Evolutionary conservation across 1,284 basidiomycete genomes (phyloP).

Genomic region (Tylopilus orsonianus): DNA sequence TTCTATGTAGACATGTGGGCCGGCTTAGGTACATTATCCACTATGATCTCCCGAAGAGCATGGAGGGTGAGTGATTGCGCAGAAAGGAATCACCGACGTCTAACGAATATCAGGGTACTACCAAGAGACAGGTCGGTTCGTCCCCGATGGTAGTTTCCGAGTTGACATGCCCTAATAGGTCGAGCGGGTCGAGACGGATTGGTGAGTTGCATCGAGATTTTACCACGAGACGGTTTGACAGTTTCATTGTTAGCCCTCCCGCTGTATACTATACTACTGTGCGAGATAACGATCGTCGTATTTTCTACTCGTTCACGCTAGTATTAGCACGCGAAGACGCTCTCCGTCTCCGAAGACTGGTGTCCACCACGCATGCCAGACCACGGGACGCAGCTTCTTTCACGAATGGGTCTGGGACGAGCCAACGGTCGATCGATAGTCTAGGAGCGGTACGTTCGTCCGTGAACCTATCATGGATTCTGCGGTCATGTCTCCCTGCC

Average conservation of each 20-base stretch:
- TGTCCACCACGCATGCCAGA: constrained; percentile 48
- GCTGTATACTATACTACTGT: constrained; percentile 85
- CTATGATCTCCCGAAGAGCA: constrained; percentile 79
- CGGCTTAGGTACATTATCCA: constrained; percentile 67
- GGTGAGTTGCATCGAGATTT: constrained; percentile 41
- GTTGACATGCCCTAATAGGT: constrained; percentile 39
- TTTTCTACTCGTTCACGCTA: constrained; percentile 4
- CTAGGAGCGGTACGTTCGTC: constrained; percentile 53
- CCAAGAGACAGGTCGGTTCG: constrained; percentile 75
- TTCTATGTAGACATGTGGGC: constrained; percentile 2
- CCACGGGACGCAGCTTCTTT: constrained; percentile 42
- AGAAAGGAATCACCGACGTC: neutral
- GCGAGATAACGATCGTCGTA: constrained; percentile 20
- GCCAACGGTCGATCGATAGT: constrained; percentile 66
- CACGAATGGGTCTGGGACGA: constrained; percentile 56
- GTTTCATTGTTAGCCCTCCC: constrained; percentile 55
- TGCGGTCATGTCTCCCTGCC: too few relatives aligned
- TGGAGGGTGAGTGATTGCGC: constrained; percentile 62
- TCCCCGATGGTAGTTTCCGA: constrained; percentile 3
- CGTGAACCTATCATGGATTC: too few relatives aligned
- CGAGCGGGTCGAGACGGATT: constrained; percentile 83
- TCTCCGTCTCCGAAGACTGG: constrained; percentile 50
- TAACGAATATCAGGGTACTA: constrained; percentile 64
- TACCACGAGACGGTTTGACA: neutral
- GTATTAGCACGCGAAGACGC: constrained; percentile 75